These are phyloP conservation scores for Diaporthe amygdali DNA, from an alignment of 2,329 filamentous ascomycete genomes.

Conservation along the genomic window DNA sequence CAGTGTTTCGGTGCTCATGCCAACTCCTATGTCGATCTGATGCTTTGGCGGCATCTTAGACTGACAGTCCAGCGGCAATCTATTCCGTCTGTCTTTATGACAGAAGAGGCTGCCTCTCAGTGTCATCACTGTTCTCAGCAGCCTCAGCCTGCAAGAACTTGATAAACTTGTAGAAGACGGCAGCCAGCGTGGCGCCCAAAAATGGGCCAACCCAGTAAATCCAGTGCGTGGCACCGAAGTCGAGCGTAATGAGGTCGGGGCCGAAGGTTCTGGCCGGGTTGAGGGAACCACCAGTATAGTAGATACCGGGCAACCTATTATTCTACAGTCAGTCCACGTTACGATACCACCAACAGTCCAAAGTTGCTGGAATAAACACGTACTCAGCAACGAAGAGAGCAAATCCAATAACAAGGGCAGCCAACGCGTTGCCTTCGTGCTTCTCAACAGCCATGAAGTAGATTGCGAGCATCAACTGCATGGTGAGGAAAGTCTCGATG, in stretches of 20 bases:
- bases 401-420: conserved; percentile 22
- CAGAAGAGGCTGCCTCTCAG: conserved; percentile 21
- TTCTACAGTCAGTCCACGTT: not conserved
- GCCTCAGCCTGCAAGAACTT: conserved; percentile 45
- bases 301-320: conserved; percentile 35
- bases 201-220: conserved; percentile 58
- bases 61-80: not conserved
- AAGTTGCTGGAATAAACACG: not conserved
- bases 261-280: conserved; percentile 55
- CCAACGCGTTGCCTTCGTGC: conserved; percentile 59
- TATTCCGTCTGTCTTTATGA: not conserved
- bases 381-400: conserved; percentile 16
- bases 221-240: conserved; percentile 51
- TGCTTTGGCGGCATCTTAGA: not conserved
- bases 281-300: conserved; percentile 50
- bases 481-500: conserved; percentile 58
- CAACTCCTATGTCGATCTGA: not conserved
- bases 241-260: conserved; percentile 45
- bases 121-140: conserved; percentile 12
- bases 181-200: conserved; percentile 31
- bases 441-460: conserved; percentile 66
- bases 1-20: not conserved
- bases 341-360: not conserved
- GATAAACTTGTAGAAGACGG: conserved; percentile 49
- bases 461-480: conserved; percentile 55